Evolutionary conservation across 306 rosid species (phyloP), one percentile per base, ranked within the genome.

Genomic region (Dalbergia cultrata): DNA sequence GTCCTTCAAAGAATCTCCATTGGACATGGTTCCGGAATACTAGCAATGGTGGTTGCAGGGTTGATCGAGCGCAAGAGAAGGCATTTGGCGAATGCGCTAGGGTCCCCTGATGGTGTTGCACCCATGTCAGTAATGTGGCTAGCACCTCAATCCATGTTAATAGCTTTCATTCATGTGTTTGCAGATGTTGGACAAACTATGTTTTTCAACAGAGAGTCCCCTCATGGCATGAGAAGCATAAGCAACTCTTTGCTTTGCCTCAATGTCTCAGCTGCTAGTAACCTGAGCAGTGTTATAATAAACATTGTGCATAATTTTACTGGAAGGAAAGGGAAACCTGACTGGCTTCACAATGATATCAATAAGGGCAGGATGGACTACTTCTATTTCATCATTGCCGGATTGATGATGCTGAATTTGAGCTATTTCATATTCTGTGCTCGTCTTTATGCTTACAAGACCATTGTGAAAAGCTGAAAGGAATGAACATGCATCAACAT

Each of bases 211-310:
- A 70, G 34, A 5, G 86, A 87, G 61, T 77, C 80, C 13, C 90
- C 90, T n/a, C 89, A 85, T 35, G 76, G 65, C 9, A 87, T 89
- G 90, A 85, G 77, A 21, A 87, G 90, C 21, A 34, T 86, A 13
- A 79, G 87, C 19, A 79, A 76, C 47, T 84, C 90, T 18, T 35
- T 82, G 67, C 22, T 80, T 11, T 80, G 37, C 39, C 67, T 83
- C 0, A 63, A 82, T 22, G 0, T 43, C 0, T 71, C 89, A 0
- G 65, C 45, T 65, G 76, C 72, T 3, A 82, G 82, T 70, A 77
- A 80, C 62, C 5, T 83, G 7, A 80, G 82, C 47, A 83, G 57
- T 37, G 26, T 85, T n/a, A 7, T 74, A 8, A 80, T 82, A 31
- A 67, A 66, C 69, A 18, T 68, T 44, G 71, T 85, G 52, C 76